Percentiles rank a stretch among this genome's conserved stretches.
These are phyloP conservation scores for Teratosphaeria epicoccoides DNA, from an alignment of 2,329 filamentous ascomycete genomes.

Conservation along the genomic window DNA sequence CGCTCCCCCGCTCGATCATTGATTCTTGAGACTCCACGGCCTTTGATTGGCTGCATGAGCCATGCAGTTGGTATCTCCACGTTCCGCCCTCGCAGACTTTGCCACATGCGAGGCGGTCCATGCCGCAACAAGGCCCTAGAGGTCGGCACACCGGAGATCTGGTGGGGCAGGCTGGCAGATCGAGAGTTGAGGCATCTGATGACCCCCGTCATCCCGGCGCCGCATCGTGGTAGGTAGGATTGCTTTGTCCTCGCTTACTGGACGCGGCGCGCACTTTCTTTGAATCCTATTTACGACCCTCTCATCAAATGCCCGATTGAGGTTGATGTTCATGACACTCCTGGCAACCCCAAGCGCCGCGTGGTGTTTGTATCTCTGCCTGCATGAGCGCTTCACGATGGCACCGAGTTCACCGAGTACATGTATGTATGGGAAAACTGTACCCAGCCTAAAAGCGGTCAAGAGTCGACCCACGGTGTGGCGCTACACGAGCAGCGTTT, in stretches of 20 bases:
- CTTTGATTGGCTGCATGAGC: background rate
- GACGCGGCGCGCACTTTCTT: background rate
- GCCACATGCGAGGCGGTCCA: background rate
- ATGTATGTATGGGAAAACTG: too few relatives aligned
- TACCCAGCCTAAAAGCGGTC: background rate
- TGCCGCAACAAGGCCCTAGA: background rate
- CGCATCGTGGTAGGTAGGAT: background rate
- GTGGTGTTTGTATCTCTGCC: too few relatives aligned
- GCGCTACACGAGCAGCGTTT: background rate
- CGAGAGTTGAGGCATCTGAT: background rate
- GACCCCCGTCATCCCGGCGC: background rate
- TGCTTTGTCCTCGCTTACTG: background rate
- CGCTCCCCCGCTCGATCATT: too few relatives aligned
- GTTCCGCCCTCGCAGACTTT: too few relatives aligned
- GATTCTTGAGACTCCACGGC: too few relatives aligned
- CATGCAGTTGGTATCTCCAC: too few relatives aligned
- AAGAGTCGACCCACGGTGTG: too few relatives aligned
- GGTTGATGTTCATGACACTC: too few relatives aligned
- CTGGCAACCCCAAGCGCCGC: too few relatives aligned
- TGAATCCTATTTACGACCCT: background rate
- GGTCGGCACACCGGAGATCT: too few relatives aligned
- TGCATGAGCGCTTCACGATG: background rate
- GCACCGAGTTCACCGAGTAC: background rate
- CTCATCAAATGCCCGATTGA: too few relatives aligned
- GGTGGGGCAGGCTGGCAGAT: too few relatives aligned